phyloP scores from a whole-genome alignment of 768 basidiomycete genomes.

The Leucosporidium yakuticum region DNA sequence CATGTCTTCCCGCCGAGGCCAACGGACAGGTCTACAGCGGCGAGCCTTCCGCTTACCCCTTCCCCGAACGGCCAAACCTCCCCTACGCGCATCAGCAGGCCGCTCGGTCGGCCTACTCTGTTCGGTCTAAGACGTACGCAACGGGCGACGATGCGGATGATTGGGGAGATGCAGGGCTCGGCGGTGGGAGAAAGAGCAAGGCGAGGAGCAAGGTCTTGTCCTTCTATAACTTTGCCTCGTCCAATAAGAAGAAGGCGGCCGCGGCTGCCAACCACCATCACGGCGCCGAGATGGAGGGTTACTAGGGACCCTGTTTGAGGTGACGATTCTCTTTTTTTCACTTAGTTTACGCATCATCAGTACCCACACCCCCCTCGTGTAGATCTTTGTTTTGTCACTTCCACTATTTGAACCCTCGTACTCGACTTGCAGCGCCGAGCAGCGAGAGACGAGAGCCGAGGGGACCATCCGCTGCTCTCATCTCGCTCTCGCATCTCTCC shows the following conservation, averaged over 20 bases:
- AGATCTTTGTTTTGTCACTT: too few relatives aligned
- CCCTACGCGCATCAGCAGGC: slow-evolving; percentile 11
- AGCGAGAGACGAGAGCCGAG: too few relatives aligned
- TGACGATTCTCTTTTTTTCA: too few relatives aligned
- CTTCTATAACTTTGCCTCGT: neutral
- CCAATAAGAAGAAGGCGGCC: neutral
- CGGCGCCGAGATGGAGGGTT: too few relatives aligned
- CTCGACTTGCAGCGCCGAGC: too few relatives aligned
- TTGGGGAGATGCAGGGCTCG: neutral
- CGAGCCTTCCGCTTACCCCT: neutral
- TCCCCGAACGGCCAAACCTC: neutral
- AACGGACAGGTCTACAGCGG: neutral
- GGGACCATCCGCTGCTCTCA: too few relatives aligned
- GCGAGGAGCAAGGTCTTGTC: slow-evolving; percentile 11
- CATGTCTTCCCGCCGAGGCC: slow-evolving; percentile 15
- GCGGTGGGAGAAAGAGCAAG: neutral
- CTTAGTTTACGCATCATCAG: too few relatives aligned
- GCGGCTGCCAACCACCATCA: too few relatives aligned
- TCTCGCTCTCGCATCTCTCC: too few relatives aligned
- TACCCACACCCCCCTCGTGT: too few relatives aligned
- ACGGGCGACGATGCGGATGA: neutral
- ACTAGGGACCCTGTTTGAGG: too few relatives aligned
- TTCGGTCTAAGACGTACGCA: slow-evolving; percentile 2
- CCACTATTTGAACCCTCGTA: too few relatives aligned
- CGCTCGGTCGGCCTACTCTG: slow-evolving; percentile 26